Conservation (phyloP, 1,284 basidiomycete species). For the Rhodotorula sp. region DNA sequence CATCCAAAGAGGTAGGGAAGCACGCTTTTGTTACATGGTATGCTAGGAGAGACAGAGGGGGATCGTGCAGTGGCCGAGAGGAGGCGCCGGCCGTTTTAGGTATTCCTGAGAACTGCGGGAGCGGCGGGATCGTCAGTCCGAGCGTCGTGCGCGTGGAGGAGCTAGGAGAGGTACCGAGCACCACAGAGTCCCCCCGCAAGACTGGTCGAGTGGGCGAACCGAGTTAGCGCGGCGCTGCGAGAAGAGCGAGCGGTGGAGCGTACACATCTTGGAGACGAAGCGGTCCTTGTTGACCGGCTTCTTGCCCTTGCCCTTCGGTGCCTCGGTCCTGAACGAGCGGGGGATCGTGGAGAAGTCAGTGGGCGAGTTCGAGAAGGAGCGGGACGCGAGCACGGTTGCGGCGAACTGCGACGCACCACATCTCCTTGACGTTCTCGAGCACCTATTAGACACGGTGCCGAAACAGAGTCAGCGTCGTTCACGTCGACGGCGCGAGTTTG, state of each 20-base stretch:
- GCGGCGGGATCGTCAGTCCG: background rate
- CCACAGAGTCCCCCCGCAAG: constrained; percentile 80
- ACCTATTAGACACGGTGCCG: constrained; percentile 58
- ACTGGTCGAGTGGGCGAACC: constrained; percentile 5
- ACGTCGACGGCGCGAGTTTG: background rate
- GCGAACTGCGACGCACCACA: constrained; percentile 45
- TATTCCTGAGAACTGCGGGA: constrained; percentile 40
- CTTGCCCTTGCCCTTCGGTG: constrained; percentile 97
- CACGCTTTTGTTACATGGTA: background rate
- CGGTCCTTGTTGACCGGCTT: constrained; percentile 98
- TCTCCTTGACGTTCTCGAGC: constrained; percentile 96
- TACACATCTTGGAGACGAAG: constrained; percentile 97
- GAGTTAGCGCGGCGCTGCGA: background rate
- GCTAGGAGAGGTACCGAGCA: constrained; percentile 65
- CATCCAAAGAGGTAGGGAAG: background rate
- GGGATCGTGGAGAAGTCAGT: constrained; percentile 2
- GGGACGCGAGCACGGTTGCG: too few relatives aligned
- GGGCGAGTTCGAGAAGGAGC: background rate
- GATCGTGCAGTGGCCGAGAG: background rate
- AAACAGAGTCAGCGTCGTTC: background rate
- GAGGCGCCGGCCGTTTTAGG: constrained; percentile 11
- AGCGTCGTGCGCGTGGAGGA: background rate
- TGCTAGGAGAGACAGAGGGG: background rate
- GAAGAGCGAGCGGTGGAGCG: background rate
- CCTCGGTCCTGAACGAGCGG: constrained; percentile 94